These are phyloP conservation scores for Trichosporon ovoides DNA, from an alignment of 1,284 basidiomycete species.

Conservation along the genomic window DNA sequence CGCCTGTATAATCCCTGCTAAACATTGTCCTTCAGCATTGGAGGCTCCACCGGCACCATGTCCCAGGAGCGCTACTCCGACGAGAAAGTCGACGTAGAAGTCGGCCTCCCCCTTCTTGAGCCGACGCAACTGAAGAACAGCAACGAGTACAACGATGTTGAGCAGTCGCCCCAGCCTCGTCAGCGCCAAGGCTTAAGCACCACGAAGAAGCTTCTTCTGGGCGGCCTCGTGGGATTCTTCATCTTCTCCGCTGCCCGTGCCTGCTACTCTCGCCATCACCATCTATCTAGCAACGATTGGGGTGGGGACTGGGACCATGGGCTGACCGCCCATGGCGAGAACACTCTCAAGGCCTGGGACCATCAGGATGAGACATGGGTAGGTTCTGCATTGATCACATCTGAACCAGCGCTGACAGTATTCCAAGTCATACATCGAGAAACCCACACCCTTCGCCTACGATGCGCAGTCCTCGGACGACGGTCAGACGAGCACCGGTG, in stretches of 20 bases:
- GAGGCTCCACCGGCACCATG: not conserved
- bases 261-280: not conserved
- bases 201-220: not conserved
- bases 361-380: not conserved
- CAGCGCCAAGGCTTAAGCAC: not conserved
- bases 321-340: too few relatives aligned
- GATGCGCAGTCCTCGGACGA: not conserved
- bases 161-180: not conserved
- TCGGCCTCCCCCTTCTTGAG: not conserved
- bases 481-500: not conserved
- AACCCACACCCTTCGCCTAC: not conserved
- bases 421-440: not conserved
- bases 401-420: too few relatives aligned
- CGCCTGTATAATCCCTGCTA: too few relatives aligned
- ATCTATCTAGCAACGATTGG: not conserved
- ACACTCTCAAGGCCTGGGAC: not conserved
- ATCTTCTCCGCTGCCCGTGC: not conserved
- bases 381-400: not conserved
- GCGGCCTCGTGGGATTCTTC: not conserved
- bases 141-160: not conserved
- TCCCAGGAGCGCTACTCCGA: not conserved
- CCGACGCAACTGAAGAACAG: not conserved
- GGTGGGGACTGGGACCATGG: not conserved
- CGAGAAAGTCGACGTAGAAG: conserved; percentile 1
- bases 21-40: not conserved